phyloP scores from a whole-genome alignment of 2,329 filamentous ascomycete genomes.

The Colletotrichum sp. region DNA sequence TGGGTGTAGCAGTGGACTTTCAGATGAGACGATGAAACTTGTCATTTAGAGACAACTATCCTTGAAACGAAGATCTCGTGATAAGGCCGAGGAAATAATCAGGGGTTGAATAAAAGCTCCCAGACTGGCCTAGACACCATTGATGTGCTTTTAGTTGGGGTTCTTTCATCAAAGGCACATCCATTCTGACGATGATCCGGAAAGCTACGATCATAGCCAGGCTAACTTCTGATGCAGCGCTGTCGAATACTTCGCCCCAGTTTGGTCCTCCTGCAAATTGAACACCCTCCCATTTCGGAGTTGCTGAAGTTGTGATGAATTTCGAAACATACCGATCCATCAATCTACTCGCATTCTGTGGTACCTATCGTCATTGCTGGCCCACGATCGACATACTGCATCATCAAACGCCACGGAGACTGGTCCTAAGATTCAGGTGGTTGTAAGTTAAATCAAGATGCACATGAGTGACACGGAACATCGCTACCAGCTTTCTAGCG shows the following conservation, averaged over 20 bases:
- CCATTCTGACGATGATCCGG: neutral
- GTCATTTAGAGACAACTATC: neutral
- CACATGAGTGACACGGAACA: fast-evolving
- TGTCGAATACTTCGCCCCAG: neutral
- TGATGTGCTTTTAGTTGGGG: neutral
- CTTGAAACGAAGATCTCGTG: neutral
- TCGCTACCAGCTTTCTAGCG: neutral
- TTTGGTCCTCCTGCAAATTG: neutral
- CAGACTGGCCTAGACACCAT: neutral
- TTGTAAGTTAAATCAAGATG: neutral
- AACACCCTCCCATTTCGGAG: neutral
- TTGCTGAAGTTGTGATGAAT: neutral
- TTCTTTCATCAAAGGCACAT: neutral
- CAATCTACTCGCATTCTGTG: fast-evolving
- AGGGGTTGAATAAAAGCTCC: neutral
- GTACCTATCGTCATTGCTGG: neutral
- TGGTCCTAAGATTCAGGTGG: neutral
- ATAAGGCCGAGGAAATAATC: neutral
- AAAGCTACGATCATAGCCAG: neutral
- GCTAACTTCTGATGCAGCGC: neutral
- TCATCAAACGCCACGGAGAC: neutral
- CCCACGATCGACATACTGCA: fast-evolving
- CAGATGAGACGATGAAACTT: neutral
- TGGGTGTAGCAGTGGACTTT: neutral
- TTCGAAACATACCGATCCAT: neutral